Evolutionary conservation across 805 yeast species (phyloP).

Genomic region (Candida berthetii): DNA sequence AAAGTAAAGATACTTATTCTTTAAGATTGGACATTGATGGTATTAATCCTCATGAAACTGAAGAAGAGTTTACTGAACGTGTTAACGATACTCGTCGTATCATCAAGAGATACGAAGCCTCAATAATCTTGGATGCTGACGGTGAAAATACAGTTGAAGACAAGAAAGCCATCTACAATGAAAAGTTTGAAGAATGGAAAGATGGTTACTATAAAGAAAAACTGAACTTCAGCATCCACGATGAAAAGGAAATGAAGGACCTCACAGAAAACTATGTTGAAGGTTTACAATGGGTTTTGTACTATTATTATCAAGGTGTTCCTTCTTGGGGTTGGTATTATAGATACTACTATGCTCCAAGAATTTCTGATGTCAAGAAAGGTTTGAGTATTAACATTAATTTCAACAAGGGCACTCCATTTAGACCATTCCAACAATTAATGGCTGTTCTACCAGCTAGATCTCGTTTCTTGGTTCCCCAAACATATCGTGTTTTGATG

Average conservation of each 20-base stretch:
- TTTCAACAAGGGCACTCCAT: constrained; percentile 72
- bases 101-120: constrained; percentile 60
- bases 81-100: constrained; percentile 42
- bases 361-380: constrained; percentile 76
- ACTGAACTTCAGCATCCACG: constrained; percentile 55
- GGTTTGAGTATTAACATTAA: constrained; percentile 63
- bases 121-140: constrained; percentile 48
- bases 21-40: constrained; percentile 71
- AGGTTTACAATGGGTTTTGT: constrained; percentile 95
- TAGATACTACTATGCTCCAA: constrained; percentile 86
- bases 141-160: constrained; percentile 41
- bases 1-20: constrained; percentile 46
- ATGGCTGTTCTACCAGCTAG: constrained; percentile 98
- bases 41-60: constrained; percentile 57
- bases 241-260: constrained; percentile 51
- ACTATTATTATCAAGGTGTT: constrained; percentile 84
- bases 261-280: constrained; percentile 79
- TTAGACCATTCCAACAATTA: constrained; percentile 89
- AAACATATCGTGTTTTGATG: constrained; percentile 75
- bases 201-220: constrained; percentile 81
- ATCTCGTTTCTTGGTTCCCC: constrained; percentile 74
- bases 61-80: constrained; percentile 56
- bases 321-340: constrained; percentile 97
- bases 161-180: constrained; percentile 60
- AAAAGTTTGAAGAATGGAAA: constrained; percentile 78